phyloP scores from a whole-genome alignment of 495 filamentous ascomycete species.

The Penicillium goetzii region DNA sequence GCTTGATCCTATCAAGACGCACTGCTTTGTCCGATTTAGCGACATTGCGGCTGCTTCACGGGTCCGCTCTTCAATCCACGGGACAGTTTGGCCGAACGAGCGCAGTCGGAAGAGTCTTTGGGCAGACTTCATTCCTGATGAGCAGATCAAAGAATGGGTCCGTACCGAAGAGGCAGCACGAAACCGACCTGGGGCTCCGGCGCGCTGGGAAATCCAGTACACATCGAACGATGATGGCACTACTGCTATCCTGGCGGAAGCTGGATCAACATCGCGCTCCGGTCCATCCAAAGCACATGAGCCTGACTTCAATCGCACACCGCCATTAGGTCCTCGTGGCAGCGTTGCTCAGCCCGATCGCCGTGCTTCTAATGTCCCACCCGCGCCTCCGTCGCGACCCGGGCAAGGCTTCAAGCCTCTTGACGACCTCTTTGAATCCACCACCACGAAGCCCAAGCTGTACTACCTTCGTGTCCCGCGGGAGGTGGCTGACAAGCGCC shows the following conservation, averaged over 20 bases:
- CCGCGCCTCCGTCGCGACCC: slow-evolving; percentile 27
- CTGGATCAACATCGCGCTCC: slow-evolving; percentile 32
- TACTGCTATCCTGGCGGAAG: slow-evolving; percentile 59
- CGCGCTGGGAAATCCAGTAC: slow-evolving; percentile 75
- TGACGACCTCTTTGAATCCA: slow-evolving; percentile 66
- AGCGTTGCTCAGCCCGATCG: slow-evolving; percentile 30
- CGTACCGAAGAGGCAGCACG: slow-evolving; percentile 61
- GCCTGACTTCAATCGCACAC: slow-evolving; percentile 39
- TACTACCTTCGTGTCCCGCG: slow-evolving; percentile 64
- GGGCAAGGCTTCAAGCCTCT: slow-evolving; percentile 60
- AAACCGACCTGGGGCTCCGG: slow-evolving; percentile 49
- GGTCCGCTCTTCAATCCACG: slow-evolving; percentile 77
- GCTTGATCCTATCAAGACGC: slow-evolving; percentile 83
- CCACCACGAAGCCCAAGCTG: slow-evolving; percentile 67
- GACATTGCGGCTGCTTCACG: slow-evolving; percentile 72
- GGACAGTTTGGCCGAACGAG: slow-evolving; percentile 83
- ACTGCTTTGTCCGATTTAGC: slow-evolving; percentile 77
- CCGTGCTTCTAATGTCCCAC: slow-evolving; percentile 29
- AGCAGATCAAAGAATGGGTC: slow-evolving; percentile 75
- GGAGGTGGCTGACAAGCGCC: slow-evolving; percentile 59
- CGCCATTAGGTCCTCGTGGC: slow-evolving; percentile 40
- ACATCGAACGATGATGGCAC: slow-evolving; percentile 60
- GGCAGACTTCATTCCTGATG: slow-evolving; percentile 87
- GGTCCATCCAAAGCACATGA: slow-evolving; percentile 31
- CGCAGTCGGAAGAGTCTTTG: slow-evolving; percentile 80